A percentile compares a stretch with the other conserved stretches of the same genome.
phyloP scores from a whole-genome alignment of 345 rosid species.

The Melaleuca alternifolia region DNA sequence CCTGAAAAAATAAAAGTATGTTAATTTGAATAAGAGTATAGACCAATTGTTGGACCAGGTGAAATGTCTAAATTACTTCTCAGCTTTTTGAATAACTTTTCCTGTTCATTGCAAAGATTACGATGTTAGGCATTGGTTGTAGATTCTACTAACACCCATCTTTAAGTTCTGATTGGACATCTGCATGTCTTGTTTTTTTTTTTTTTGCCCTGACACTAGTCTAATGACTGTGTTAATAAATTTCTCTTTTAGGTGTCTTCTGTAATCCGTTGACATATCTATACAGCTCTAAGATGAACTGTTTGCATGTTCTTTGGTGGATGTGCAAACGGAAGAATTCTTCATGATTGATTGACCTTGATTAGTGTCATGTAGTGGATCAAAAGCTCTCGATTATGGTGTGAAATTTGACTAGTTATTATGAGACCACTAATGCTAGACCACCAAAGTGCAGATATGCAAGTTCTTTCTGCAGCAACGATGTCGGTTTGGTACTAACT shows the following conservation, averaged over 20 bases:
- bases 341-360: not conserved
- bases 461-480: constrained; percentile 95
- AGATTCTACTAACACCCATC: not conserved
- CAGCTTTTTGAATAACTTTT: not conserved
- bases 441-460: constrained; percentile 81
- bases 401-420: not conserved
- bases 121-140: not conserved
- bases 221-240: not conserved
- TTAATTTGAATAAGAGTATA: not conserved
- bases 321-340: not conserved
- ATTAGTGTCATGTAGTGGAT: not conserved
- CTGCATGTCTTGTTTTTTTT: not conserved
- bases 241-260: not conserved
- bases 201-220: not conserved
- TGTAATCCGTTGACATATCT: not conserved
- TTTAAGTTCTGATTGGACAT: not conserved
- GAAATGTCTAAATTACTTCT: not conserved
- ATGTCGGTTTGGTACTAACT: constrained; percentile 85
- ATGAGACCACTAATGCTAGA: constrained; percentile 35
- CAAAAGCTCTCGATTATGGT: not conserved
- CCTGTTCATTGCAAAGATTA: not conserved
- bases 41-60: not conserved
- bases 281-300: not conserved
- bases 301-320: not conserved
- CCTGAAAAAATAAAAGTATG: not conserved